phyloP scores from a whole-genome alignment of 495 filamentous ascomycete genomes.

The Penicillium flavigenum region DNA sequence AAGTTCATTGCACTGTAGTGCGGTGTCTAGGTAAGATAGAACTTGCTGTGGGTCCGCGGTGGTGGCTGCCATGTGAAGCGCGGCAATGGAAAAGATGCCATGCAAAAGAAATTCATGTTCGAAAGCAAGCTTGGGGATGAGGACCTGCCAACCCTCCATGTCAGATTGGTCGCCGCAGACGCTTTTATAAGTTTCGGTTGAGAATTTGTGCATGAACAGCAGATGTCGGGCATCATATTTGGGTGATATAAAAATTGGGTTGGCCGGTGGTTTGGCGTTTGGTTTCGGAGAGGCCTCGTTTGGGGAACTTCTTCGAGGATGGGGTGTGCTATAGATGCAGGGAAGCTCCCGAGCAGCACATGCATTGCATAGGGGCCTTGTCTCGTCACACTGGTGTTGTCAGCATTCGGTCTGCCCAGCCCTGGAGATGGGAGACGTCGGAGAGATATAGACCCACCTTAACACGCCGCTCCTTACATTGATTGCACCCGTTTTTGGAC shows the following conservation, averaged over 20 bases:
- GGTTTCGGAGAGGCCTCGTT: too few relatives aligned
- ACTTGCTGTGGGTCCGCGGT: slow-evolving; percentile 24
- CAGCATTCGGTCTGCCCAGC: neutral
- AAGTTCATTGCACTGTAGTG: slow-evolving; percentile 38
- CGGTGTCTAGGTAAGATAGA: slow-evolving; percentile 38
- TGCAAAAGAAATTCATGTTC: slow-evolving; percentile 44
- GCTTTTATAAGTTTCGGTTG: slow-evolving; percentile 15
- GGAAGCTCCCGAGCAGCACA: neutral
- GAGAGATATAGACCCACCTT: neutral
- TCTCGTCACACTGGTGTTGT: neutral
- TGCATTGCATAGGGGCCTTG: neutral
- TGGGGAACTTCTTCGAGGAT: neutral
- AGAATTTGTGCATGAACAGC: slow-evolving; percentile 17
- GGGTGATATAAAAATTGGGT: neutral
- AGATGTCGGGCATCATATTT: neutral
- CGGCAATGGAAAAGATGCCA: slow-evolving; percentile 42
- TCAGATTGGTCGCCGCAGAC: slow-evolving; percentile 2
- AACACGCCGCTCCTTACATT: neutral
- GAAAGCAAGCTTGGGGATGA: slow-evolving; percentile 38
- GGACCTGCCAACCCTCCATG: slow-evolving; percentile 11
- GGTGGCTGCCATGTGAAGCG: slow-evolving; percentile 41
- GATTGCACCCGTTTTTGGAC: neutral
- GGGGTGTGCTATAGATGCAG: neutral
- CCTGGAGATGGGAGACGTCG: neutral
- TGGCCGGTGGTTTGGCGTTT: neutral